Conservation (phyloP, 768 basidiomycete species). For the Lentinula aciculospora region DNA sequence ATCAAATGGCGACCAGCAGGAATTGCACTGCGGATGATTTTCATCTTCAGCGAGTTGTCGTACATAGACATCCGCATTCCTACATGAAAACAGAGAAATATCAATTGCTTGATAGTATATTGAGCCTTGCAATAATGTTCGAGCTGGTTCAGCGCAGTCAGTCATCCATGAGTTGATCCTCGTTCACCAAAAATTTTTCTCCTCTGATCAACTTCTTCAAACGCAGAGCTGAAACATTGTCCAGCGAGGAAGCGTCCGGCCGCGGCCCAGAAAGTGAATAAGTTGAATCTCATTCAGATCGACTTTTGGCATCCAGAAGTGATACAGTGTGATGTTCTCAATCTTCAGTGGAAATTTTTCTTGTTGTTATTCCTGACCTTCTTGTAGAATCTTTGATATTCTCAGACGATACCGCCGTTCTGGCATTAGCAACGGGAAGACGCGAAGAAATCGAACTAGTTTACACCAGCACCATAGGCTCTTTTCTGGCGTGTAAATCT, state of each 20-base stretch:
- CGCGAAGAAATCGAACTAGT: not conserved
- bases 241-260: not conserved
- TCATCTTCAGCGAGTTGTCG: not conserved
- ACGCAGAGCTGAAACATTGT: not conserved
- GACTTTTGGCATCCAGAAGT: no score
- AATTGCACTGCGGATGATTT: not conserved
- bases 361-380: not conserved
- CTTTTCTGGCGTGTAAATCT: not conserved
- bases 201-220: no score
- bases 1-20: not conserved
- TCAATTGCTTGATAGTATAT: no score
- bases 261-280: not conserved
- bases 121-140: no score
- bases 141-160: no score
- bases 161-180: no score
- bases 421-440: not conserved
- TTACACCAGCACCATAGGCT: not conserved
- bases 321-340: no score
- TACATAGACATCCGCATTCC: not conserved
- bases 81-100: no score
- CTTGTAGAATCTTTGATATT: not conserved
- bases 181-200: no score
- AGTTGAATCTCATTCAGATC: not conserved
- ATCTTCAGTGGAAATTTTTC: no score
- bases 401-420: not conserved